Percentiles rank a stretch among this genome's conserved stretches.
Conservation (phyloP, 208 protist species). For the Crithidia bombi region DNA sequence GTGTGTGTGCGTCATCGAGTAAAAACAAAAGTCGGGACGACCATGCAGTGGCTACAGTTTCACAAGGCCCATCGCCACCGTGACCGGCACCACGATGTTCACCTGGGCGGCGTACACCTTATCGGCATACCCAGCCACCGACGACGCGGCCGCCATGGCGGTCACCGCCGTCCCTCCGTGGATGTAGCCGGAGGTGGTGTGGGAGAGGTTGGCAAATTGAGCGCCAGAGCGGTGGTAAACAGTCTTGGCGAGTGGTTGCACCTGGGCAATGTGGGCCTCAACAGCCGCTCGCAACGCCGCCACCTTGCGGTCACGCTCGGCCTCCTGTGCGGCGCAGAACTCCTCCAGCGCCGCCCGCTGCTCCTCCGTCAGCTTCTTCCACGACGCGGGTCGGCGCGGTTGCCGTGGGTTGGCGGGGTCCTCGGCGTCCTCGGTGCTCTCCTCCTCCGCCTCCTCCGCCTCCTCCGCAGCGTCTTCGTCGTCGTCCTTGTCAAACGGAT, state of each 20-base stretch:
- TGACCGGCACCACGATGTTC: conserved; percentile 39
- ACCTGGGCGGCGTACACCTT: conserved; percentile 57
- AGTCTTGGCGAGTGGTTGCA: conserved; percentile 40
- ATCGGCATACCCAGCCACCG: conserved; percentile 22
- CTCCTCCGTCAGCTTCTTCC: conserved; percentile 48
- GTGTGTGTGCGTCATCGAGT: too few relatives aligned
- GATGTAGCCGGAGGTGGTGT: conserved; percentile 52
- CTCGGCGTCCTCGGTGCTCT: conserved; percentile 8
- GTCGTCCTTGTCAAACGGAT: conserved; percentile 36
- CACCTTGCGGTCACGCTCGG: conserved; percentile 53
- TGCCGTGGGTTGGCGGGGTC: background rate
- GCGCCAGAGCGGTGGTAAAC: conserved; percentile 60
- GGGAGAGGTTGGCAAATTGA: conserved; percentile 54
- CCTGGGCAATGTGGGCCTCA: conserved; percentile 27
- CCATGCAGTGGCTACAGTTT: conserved; percentile 48
- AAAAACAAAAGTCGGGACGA: background rate
- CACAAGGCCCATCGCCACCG: conserved; percentile 55
- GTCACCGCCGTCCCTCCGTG: conserved; percentile 32
- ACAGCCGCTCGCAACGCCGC: conserved; percentile 37
- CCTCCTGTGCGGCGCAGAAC: conserved; percentile 48
- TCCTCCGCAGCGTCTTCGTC: conserved; percentile 43
- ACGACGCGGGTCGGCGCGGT: conserved; percentile 32
- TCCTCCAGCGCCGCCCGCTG: conserved; percentile 50
- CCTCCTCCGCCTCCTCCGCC: conserved; percentile 23
- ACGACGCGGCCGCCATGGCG: conserved; percentile 35